These are phyloP conservation scores for Cyberlindnera japonica DNA, from an alignment of 805 yeast genomes.

Conservation along the genomic window DNA sequence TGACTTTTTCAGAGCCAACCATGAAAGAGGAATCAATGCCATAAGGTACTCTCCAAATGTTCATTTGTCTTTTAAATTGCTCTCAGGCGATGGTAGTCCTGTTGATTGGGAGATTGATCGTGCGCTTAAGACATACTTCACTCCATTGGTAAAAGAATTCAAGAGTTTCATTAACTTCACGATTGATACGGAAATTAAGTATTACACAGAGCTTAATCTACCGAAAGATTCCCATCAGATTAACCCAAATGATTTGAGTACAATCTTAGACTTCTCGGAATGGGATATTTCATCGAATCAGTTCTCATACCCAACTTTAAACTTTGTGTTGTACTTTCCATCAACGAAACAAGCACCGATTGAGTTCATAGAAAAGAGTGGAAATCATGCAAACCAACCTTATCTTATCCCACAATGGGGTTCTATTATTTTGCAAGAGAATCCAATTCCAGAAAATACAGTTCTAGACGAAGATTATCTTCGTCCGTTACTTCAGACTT, in stretches of 20 bases:
- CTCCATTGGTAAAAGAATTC: conserved; percentile 52
- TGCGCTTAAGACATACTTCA: conserved; percentile 46
- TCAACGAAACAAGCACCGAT: conserved; percentile 45
- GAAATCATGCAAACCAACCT: conserved; percentile 22
- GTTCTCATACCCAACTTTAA: conserved; percentile 62
- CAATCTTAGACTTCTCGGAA: conserved; percentile 79
- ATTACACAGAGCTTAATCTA: conserved; percentile 41
- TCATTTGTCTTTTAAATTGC: conserved; percentile 71
- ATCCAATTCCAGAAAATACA: conserved; percentile 27
- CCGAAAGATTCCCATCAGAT: conserved; percentile 31
- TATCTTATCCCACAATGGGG: conserved; percentile 89
- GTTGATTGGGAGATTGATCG: conserved; percentile 70
- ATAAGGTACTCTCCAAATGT: conserved; percentile 51
- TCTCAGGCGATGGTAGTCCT: conserved; percentile 65
- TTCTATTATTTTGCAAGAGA: conserved; percentile 46
- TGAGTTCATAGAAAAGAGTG: conserved; percentile 27
- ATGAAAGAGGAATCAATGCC: conserved; percentile 27
- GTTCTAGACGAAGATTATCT: conserved; percentile 43
- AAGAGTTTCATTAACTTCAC: conserved; percentile 63
- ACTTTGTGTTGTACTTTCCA: conserved; percentile 69
- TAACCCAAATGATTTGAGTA: conserved; percentile 54
- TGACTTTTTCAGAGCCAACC: conserved; percentile 24
- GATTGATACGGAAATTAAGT: conserved; percentile 74
- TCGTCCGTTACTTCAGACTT: conserved; percentile 56
- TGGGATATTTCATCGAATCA: conserved; percentile 63